Evolutionary conservation across 2,329 filamentous ascomycete genomes (phyloP), one percentile per base, ranked within the genome.

Genomic region (Ophiostoma australiae): DNA sequence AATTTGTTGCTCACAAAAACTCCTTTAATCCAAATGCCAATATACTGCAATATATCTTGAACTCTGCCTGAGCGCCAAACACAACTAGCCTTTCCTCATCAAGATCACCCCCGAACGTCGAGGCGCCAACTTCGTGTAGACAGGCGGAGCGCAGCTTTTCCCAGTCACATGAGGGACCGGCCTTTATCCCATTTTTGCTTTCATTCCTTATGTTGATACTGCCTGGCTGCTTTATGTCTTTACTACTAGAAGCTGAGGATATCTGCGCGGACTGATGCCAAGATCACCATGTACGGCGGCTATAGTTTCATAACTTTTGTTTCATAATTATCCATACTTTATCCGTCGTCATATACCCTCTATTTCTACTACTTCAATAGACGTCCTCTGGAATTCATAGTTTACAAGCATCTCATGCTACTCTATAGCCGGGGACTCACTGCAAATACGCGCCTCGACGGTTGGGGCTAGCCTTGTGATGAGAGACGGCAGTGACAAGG

Each of bases 391-490:
- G 10, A 6, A 20, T n/a, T 48, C 44, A 4, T 44, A 48, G 7
- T 48, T 44, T 17, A 44, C 41, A 44, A 48, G 20, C 6, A 48
- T 20, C 17, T n/a, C 44, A 7, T 5, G 44, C 8, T 6, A 17
- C 37, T 44, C 44, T n/a, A n/a, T 3, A 44, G 41, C 20, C 44
- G 17, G 1, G 20, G 20, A 48, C 2, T 13, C 13, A 6, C 8
- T 17, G 17, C 23, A 63, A 33, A 63, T 63, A 63, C 23, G 58
- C 58, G 58, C 58, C 52, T 63, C 58, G 58, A 15, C 27, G 27
- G 58, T 63, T 63, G 27, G 27, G 58, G 58, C 58, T 63, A 63
- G 58, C 58, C 58, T 63, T 63, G 58, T 63, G 58, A 63, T 33
- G 27, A 33, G 27, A 17, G 33, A 48, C 17, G 31, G 31, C 41